Percentiles rank a stretch among this genome's conserved stretches.
Conservation (phyloP, 2,329 filamentous ascomycete species). For the Pestalotiopsis sp. region DNA sequence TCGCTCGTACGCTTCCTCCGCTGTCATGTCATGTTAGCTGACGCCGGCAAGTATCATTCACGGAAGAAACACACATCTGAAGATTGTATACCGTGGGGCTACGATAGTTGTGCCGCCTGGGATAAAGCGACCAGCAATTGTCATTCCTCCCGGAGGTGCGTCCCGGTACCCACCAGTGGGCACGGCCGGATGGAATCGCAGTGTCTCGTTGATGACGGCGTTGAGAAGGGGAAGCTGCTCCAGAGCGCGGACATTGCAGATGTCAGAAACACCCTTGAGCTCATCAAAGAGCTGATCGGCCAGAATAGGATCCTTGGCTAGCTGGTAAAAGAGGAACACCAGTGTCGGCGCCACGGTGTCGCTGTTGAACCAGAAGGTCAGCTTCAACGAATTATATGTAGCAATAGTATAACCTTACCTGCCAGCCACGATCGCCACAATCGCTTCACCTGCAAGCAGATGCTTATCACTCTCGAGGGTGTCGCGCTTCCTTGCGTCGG, state of each 20-base stretch:
- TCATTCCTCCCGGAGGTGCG: constrained; percentile 13
- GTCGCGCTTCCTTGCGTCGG: not conserved
- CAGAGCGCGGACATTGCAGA: not conserved
- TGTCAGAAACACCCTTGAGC: not conserved
- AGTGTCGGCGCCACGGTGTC: not conserved
- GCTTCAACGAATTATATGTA: not conserved
- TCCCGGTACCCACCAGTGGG: constrained; percentile 15
- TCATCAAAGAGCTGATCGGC: not conserved
- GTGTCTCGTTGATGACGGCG: constrained; percentile 18
- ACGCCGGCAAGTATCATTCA: not conserved
- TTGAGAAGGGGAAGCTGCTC: constrained; percentile 13
- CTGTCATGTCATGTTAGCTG: not conserved
- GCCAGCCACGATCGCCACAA: not conserved
- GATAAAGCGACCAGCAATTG: constrained; percentile 15
- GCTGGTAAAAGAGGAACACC: not conserved
- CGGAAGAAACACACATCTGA: constrained; percentile 15
- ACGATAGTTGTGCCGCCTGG: constrained; percentile 17
- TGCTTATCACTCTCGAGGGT: not conserved
- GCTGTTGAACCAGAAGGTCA: not conserved
- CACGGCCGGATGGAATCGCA: constrained; percentile 18
- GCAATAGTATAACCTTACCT: not conserved
- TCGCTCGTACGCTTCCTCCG: constrained; percentile 16
- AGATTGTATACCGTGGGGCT: constrained; percentile 17
- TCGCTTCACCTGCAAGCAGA: not conserved
- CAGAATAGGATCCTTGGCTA: not conserved